Percentiles rank a stretch among this genome's conserved stretches.
Evolutionary conservation across 306 rosid genomes (phyloP).

Genomic region (Abrus pulchellus): DNA sequence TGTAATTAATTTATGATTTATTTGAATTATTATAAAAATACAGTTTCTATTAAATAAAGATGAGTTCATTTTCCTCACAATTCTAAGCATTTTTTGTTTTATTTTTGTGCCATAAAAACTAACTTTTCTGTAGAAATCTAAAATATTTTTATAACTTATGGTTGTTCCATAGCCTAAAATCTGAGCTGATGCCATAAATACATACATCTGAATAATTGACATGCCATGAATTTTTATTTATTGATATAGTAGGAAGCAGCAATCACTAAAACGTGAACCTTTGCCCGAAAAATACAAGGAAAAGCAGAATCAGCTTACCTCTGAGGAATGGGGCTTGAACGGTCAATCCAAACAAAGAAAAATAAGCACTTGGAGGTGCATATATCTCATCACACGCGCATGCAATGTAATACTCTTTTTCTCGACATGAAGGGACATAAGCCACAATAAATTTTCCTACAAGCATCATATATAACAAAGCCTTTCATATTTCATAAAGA

Average conservation of each 20-base stretch:
- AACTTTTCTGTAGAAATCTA: too few species aligned
- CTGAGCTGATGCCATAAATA: constrained; percentile 1
- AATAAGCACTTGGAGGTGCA: constrained; percentile 94
- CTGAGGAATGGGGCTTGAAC: constrained; percentile 87
- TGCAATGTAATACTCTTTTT: constrained; percentile 94
- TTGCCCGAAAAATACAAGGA: constrained; percentile 19
- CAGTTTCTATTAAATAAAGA: too few species aligned
- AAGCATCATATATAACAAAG: constrained; percentile 47
- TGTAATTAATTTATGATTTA: too few species aligned
- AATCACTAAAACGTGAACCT: neutral
- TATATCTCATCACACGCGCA: constrained; percentile 96
- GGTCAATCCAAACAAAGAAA: constrained; percentile 88
- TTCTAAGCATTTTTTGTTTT: too few species aligned
- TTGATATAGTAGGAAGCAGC: constrained; percentile 17
- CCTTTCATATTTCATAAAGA: constrained; percentile 27
- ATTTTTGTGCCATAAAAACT: too few species aligned
- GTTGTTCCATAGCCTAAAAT: neutral
- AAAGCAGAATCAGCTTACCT: constrained; percentile 63
- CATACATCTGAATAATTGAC: neutral
- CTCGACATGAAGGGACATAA: constrained; percentile 82
- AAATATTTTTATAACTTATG: neutral
- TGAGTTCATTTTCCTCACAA: too few species aligned
- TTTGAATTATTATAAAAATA: too few species aligned
- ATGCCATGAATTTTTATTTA: constrained; percentile 10
- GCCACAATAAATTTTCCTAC: constrained; percentile 91